phyloP scores from a whole-genome alignment of 1,284 basidiomycete species.

The Trichosporon sp. region DNA sequence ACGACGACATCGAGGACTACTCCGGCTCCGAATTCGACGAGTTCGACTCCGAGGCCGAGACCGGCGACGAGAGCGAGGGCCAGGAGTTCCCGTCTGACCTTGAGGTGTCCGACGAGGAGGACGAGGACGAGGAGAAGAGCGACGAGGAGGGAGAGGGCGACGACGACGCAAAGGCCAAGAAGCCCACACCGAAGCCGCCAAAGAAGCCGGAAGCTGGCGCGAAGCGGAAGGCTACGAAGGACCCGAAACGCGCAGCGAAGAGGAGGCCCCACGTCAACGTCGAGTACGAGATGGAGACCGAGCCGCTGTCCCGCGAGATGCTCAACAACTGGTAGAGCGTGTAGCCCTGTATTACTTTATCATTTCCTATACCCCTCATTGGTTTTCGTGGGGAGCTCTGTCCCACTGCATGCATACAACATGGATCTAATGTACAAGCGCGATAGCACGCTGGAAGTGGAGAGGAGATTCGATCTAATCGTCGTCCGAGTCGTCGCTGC shows the following conservation, averaged over 20 bases:
- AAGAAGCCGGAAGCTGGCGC: conserved; percentile 26
- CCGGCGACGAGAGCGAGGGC: conserved; percentile 13
- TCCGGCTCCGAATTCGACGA: conserved; percentile 44
- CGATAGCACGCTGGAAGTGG: not conserved
- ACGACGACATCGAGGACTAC: conserved; percentile 59
- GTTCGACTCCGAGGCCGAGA: conserved; percentile 41
- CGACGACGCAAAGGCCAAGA: conserved; percentile 35
- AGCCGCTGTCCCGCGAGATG: conserved; percentile 55
- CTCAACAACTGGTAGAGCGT: conserved; percentile 48
- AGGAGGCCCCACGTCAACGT: conserved; percentile 70
- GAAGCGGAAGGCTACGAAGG: conserved; percentile 51
- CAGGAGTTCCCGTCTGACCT: conserved; percentile 45
- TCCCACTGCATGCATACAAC: conserved; percentile 23
- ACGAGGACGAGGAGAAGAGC: conserved; percentile 46
- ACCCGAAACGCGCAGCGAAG: conserved; percentile 54
- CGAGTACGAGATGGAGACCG: conserved; percentile 90
- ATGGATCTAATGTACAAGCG: conserved; percentile 13
- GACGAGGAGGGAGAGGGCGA: conserved; percentile 45
- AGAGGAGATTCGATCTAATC: conserved; percentile 10
- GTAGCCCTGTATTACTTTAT: conserved; percentile 3
- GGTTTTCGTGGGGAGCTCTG: not conserved
- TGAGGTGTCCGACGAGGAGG: conserved; percentile 42
- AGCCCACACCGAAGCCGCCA: conserved; percentile 9
- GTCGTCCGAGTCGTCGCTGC: conserved; percentile 33
- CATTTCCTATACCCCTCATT: conserved; percentile 1